Evolutionary conservation across 441 rosid genomes (phyloP).

Genomic region (Corymbia citriodora): DNA sequence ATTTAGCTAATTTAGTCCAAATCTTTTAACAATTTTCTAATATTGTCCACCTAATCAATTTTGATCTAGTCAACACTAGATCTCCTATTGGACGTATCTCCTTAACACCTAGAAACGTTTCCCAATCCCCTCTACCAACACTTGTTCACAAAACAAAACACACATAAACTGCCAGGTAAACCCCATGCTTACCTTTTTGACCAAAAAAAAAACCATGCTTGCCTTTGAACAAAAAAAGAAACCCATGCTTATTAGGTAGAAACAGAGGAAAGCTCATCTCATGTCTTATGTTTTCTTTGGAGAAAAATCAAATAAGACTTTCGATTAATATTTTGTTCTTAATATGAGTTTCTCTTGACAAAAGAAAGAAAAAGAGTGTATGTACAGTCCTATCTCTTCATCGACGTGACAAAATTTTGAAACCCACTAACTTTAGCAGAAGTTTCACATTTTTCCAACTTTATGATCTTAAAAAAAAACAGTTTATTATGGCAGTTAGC

Average conservation of each 20-base stretch:
- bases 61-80: rapidly evolving
- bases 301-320: too few species aligned
- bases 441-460: neutral
- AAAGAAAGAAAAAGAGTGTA: too few species aligned
- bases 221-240: rapidly evolving
- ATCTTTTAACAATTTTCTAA: neutral
- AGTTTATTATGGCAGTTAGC: neutral
- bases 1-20: neutral
- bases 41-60: neutral
- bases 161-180: too few species aligned
- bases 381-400: too few species aligned
- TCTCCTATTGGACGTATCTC: neutral
- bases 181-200: rapidly evolving
- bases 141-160: neutral
- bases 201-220: too few species aligned
- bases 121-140: neutral
- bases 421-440: neutral
- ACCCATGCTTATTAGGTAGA: too few species aligned
- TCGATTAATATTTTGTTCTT: too few species aligned
- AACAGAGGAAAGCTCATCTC: too few species aligned
- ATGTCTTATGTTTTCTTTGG: too few species aligned
- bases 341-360: too few species aligned
- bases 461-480: too few species aligned
- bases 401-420: too few species aligned
- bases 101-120: neutral